Base-by-base conservation (phyloP, 257 asterid species). In the Paraleonurus japonicus region DNA sequence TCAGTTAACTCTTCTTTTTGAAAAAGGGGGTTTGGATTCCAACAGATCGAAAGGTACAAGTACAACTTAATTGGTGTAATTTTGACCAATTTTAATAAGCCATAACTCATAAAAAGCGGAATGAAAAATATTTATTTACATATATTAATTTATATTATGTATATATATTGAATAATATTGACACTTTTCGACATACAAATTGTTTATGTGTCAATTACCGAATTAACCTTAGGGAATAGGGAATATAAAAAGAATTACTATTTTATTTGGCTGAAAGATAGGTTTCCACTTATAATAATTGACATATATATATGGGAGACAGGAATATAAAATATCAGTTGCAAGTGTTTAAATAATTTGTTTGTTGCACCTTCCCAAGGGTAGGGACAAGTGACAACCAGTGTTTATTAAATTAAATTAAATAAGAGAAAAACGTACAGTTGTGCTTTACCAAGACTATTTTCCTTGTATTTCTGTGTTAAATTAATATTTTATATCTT, bases 341-440 rank as follows among this genome's bases (percentile, higher is more conserved):
- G 61, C 33, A 55, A 37, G 28, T 39, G 50, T 27, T 32, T 37
- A 57, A 58, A 70, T 10, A 39, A 27, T 41, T 70, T 23, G 9
- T 41, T 70, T 23, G 9, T 23, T 27, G 61, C 7, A 1, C 50
- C 62, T 51, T 51, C 63, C 51, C 15, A 68, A 53, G 64, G 15
- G 15, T 51, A 73, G 68, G 64, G 54, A 47, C 54, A n/a, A 73
- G 68, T 60, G 54, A 47, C 54, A n/a, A 47, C 22, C 22, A 47
- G 17, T n/a, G 22, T 47, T 5, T n/a, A 16, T 16, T 47, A n/a
- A 47, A n/a, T 10, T 39, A 39, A 39, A 39, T 43, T 12, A 13
- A 43, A 9, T 11, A 12, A 41, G n/a, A 32, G 8, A 32, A 32
- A 32, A 32, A 4, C 37, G 6, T 7, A 32, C 7, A 4, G 37